Conservation (phyloP, 495 filamentous ascomycete genomes). For the Annulohypoxylon stygium region DNA sequence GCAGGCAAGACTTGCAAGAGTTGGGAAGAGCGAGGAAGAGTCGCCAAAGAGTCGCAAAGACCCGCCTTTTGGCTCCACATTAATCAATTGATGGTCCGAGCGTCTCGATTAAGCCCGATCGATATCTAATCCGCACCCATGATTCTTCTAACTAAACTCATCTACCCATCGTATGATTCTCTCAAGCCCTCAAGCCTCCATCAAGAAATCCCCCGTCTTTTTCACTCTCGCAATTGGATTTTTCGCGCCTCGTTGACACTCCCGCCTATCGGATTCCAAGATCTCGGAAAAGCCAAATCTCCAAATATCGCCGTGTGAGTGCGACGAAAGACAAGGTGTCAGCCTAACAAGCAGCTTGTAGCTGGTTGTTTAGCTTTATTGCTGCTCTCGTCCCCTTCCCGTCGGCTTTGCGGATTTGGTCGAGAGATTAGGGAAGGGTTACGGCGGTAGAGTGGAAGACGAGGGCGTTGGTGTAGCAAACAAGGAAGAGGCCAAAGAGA, state of each 20-base stretch:
- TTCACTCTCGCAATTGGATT: conserved; percentile 36
- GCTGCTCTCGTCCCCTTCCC: not conserved
- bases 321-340: conserved; percentile 27
- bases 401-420: not conserved
- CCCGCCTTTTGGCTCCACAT: not conserved
- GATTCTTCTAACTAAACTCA: conserved; percentile 5
- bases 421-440: conserved; percentile 3
- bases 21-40: not conserved
- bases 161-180: conserved; percentile 41
- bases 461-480: conserved; percentile 8
- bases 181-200: conserved; percentile 41
- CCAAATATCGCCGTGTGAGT: conserved; percentile 39
- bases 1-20: conserved; percentile 9
- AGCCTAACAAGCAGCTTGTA: too few species aligned
- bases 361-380: not conserved
- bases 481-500: not conserved
- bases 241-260: conserved; percentile 30
- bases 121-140: conserved; percentile 19
- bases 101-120: conserved; percentile 46
- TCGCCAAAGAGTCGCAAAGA: not conserved
- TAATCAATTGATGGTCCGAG: conserved; percentile 23
- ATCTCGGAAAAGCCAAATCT: conserved; percentile 43
- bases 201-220: conserved; percentile 38
- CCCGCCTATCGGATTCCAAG: conserved; percentile 45
- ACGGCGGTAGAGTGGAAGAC: conserved; percentile 9